Conservation (phyloP, 2,329 filamentous ascomycete genomes). For the Septoria linicola region DNA sequence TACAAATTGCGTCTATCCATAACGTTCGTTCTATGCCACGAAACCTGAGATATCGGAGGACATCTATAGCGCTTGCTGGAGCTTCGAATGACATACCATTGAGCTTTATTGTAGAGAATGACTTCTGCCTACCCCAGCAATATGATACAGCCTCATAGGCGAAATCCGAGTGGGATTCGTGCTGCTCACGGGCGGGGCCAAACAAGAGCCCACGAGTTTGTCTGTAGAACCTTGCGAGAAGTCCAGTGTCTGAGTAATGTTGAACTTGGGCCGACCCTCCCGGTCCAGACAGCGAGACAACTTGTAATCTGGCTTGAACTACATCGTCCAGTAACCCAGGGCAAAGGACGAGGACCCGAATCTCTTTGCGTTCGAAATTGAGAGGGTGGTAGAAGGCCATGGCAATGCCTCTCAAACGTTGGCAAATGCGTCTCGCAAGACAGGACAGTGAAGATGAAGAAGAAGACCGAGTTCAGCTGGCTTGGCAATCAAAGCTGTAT, state of each 20-base stretch:
- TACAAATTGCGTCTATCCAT: slow-evolving; percentile 3
- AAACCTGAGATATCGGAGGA: not conserved
- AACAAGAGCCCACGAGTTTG: not conserved
- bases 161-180: not conserved
- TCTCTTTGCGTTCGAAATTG: not conserved
- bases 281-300: not conserved
- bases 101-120: not conserved
- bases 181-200: not conserved
- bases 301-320: not conserved
- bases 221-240: not conserved
- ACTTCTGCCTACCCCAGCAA: slow-evolving; percentile 3
- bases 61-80: slow-evolving; percentile 1
- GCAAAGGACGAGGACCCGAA: slow-evolving; percentile 1
- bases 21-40: not conserved
- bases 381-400: slow-evolving; percentile 1
- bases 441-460: too few relatives aligned
- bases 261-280: too few relatives aligned
- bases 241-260: too few relatives aligned
- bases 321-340: not conserved
- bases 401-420: not conserved
- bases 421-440: too few relatives aligned
- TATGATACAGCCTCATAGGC: slow-evolving; percentile 4
- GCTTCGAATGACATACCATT: not conserved
- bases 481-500: too few relatives aligned
- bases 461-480: too few relatives aligned